Evolutionary conservation across 495 filamentous ascomycete species (phyloP), one percentile per base, ranked within the genome.

Genomic region (Penicillium antarcticum): DNA sequence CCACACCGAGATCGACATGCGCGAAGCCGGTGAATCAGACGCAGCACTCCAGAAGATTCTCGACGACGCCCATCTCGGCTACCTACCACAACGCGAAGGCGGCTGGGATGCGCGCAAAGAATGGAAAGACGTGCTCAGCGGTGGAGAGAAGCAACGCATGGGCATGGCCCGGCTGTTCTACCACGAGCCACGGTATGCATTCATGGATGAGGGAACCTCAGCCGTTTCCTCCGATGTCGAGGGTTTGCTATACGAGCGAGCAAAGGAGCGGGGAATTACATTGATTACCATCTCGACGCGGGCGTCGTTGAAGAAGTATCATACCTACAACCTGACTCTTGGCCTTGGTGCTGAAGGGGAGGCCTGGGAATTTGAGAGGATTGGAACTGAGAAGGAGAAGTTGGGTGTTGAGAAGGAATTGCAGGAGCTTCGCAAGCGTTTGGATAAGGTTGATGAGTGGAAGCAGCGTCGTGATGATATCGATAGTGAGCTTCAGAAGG

Each of bases 61-160:
- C 5, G 88, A 96, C 42, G 85, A 86, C 21, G 94, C 91, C 0
- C 79, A 82, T 41, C 76, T 99, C 0, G 92, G 91, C 7, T 97
- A 97, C 68, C 77, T 99, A 4, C 89, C 89, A 5, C 80, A 88
- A 29, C 84, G 95, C 16, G 95, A 99, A 72, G 95, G 92, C 19
- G 95, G 95, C 11, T 99, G 92, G 92, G 91, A 99, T 62, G 88
- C 89, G 17, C 77, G 88, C 21, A 97, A 99, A 70, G 94, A 95
- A 57, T 99, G 95, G 95, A 97, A 97, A 72, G 94, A 97, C 61
- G 89, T 99, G 9, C 70, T 99, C 14, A 91, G 86, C 52, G 95
- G 95, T 10, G 95, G 95, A n/a, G 95, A 99, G 75, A 99, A 99
- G 73, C 95, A 99, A 70, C 76, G 95, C 19, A 86, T 97, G 75